Evolutionary conservation across 176 grass and related monocot genomes (phyloP).

Genomic region (Areca catechu): DNA sequence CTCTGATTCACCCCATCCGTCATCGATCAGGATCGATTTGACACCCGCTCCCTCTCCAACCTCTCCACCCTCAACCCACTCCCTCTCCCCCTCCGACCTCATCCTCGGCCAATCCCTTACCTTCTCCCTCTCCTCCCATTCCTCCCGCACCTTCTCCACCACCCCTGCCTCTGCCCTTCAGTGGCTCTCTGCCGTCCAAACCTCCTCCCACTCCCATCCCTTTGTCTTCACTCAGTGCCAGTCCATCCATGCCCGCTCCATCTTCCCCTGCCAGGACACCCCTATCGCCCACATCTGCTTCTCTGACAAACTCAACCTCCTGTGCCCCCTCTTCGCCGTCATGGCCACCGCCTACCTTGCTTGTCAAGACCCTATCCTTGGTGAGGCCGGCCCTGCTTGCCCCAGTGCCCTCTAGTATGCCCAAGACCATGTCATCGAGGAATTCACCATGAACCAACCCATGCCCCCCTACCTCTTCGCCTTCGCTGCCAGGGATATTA

Average conservation of each 20-base stretch:
- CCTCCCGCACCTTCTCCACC: no score
- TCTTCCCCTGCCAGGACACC: conserved; percentile 62
- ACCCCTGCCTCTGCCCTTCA: no score
- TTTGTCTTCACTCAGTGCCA: conserved; percentile 95
- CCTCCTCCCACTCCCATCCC: conserved; percentile 27
- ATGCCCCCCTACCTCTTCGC: conserved; percentile 94
- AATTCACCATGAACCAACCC: conserved; percentile 80
- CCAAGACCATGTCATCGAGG: conserved; percentile 50
- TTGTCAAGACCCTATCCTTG: conserved; percentile 41
- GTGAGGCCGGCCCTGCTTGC: conserved; percentile 40
- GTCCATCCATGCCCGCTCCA: conserved; percentile 78
- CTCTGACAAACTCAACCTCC: conserved; percentile 38
- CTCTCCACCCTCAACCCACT: no score
- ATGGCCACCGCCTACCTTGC: conserved; percentile 51
- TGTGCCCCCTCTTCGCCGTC: conserved; percentile 23
- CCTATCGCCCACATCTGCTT: conserved; percentile 18
- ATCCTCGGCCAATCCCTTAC: no score
- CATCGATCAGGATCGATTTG: no score
- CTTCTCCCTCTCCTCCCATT: no score
- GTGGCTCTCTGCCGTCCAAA: conserved; percentile 44
- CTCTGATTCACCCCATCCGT: no score
- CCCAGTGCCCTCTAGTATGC: conserved; percentile 64
- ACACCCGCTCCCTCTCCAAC: no score
- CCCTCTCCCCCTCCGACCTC: no score
- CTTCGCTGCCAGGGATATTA: conserved; percentile 59